Evolutionary conservation across 352 stramenopile species (phyloP).

Genomic region (Globisporangium viniferum): DNA sequence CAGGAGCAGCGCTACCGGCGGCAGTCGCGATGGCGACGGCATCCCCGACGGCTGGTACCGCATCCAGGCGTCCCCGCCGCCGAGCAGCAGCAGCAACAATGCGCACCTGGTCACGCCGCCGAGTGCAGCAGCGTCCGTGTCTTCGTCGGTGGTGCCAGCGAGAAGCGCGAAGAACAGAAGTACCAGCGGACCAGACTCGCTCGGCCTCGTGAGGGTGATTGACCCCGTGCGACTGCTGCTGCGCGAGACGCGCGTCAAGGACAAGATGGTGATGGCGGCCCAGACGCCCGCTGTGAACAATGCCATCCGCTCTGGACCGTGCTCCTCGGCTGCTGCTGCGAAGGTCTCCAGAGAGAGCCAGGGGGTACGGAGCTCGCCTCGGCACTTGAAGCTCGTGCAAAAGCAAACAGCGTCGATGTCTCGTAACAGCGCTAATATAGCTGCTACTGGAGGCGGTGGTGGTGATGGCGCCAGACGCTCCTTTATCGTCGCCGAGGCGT

Average conservation of each 20-base stretch:
- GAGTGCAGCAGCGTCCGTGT: not conserved
- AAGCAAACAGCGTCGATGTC: not conserved
- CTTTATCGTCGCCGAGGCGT: constrained; percentile 23
- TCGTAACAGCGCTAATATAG: not conserved
- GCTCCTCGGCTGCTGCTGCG: no score
- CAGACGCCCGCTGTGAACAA: not conserved
- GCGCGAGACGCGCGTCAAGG: constrained; percentile 21
- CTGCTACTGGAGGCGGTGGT: not conserved
- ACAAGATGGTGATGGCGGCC: constrained; percentile 5
- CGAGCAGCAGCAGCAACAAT: constrained; percentile 17
- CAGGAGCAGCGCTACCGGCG: not conserved
- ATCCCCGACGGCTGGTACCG: constrained; percentile 33
- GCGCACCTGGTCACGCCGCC: constrained; percentile 5
- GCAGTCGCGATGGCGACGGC: not conserved
- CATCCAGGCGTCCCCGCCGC: constrained; percentile 18
- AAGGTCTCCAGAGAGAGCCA: not conserved
- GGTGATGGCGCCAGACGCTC: not conserved
- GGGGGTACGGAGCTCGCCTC: constrained; percentile 1
- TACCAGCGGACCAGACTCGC: constrained; percentile 17
- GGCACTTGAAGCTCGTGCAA: not conserved
- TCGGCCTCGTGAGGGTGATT: constrained; percentile 31
- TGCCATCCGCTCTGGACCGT: not conserved
- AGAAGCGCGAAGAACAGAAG: not conserved
- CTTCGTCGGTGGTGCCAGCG: not conserved
- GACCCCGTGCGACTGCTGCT: constrained; percentile 29